Evolutionary conservation across 2,329 filamentous ascomycete species (phyloP), one percentile per base, ranked within the genome.

Genomic region (Claviceps maximensis): DNA sequence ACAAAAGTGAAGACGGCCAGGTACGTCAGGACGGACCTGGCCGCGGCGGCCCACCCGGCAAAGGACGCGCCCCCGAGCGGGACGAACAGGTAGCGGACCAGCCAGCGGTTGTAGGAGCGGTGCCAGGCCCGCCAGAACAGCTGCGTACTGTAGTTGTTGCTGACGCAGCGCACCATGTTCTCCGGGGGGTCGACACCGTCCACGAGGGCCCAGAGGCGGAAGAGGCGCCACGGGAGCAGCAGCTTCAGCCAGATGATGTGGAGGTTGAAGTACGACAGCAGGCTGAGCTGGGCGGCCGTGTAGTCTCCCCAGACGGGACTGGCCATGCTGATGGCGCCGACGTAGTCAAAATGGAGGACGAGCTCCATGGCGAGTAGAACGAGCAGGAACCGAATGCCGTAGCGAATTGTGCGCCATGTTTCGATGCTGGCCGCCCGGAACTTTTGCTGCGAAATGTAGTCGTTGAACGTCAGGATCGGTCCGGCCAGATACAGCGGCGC

Each of bases 171-270:
- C 52, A 96, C 80, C 89, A 98, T 96, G 71, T 98, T 98, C 71
- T 98, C 93, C 0, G 93, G 91, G 0, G 93, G 89, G 64, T 98
- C 93, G 60, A 98, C 82, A 56, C 87, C 88, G 66, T 98, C 93
- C 17, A 90, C 65, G 4, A 98, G 78, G 0, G 88, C 78, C 93
- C 93, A 98, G n/a, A 98, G 81, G 4, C 94, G 87, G 79, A 97
- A 97, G 67, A 97, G 85, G n/a, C 93, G 86, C 90, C 91, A 98
- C 1, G 93, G 93, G 8, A 98, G 81, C 4, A 98, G 82, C 1
- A 98, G 82, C 67, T 98, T 98, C 47, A 98, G 78, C 94, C 94
- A 98, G 67, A 98, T 94, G 65, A 96, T 82, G 71, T 95, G 88
- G 13, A 98, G 82, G 69, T 96, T 96, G 75, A 97, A 94, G 73